phyloP scores from a whole-genome alignment of 2,329 filamentous ascomycete species.

The Phaeosphaeriaceae sp. region DNA sequence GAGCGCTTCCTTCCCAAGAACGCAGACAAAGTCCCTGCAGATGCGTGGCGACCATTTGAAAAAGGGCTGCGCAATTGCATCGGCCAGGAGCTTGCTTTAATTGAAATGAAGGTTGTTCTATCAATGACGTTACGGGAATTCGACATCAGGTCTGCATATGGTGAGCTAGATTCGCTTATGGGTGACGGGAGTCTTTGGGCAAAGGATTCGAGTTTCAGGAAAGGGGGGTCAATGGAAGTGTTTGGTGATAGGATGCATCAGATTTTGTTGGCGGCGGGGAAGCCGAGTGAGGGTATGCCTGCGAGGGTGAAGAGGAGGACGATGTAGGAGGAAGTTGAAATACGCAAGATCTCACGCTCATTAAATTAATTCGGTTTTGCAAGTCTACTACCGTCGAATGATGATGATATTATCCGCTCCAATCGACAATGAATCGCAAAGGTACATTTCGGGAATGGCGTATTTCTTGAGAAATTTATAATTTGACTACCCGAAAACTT shows the following conservation, averaged over 20 bases:
- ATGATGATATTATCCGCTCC: too few relatives aligned
- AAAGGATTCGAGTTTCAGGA: slow-evolving; percentile 15
- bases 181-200: slow-evolving; percentile 29
- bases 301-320: slow-evolving; percentile 24
- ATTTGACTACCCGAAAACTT: background rate
- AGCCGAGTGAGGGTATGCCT: slow-evolving; percentile 35
- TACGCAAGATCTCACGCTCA: too few relatives aligned
- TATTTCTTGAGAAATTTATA: too few relatives aligned
- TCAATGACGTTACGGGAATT: slow-evolving; percentile 32
- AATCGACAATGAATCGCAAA: too few relatives aligned
- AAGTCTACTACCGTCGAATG: too few relatives aligned
- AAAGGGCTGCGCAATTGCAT: slow-evolving; percentile 39
- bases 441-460: too few relatives aligned
- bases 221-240: slow-evolving; percentile 19
- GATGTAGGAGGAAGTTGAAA: background rate
- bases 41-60: slow-evolving; percentile 49
- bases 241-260: slow-evolving; percentile 37
- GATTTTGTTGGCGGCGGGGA: slow-evolving; percentile 33
- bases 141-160: slow-evolving; percentile 28
- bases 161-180: slow-evolving; percentile 14
- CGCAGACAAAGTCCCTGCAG: slow-evolving; percentile 10
- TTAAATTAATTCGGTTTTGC: too few relatives aligned
- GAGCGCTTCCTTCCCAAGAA: slow-evolving; percentile 31
- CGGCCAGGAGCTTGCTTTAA: slow-evolving; percentile 25
- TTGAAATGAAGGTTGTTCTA: slow-evolving; percentile 27